phyloP scores from a whole-genome alignment of 2,329 filamentous ascomycete genomes.

The Fusarium nematophilum region DNA sequence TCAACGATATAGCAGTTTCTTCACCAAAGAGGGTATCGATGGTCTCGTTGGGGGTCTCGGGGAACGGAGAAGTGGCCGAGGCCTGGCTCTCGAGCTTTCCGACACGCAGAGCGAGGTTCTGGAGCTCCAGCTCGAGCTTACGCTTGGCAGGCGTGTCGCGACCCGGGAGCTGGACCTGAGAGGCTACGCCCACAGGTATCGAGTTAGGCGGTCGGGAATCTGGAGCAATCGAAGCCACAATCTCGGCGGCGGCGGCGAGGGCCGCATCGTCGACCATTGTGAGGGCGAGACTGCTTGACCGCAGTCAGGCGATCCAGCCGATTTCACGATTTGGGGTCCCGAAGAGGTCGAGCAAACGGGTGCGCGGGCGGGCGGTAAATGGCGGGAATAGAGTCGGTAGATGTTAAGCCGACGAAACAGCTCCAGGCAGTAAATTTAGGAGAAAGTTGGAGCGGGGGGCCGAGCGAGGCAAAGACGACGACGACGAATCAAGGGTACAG shows the following conservation, averaged over 20 bases:
- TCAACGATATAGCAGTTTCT: slow-evolving; percentile 61
- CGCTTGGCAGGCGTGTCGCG: slow-evolving; percentile 79
- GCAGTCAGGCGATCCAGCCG: slow-evolving; percentile 40
- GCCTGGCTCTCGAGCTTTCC: slow-evolving; percentile 86
- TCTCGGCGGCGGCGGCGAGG: slow-evolving; percentile 64
- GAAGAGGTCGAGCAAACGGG: slow-evolving; percentile 21
- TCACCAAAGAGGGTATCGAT: slow-evolving; percentile 72
- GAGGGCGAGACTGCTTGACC: slow-evolving; percentile 40
- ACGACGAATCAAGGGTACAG: slow-evolving; percentile 34
- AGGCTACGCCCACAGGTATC: slow-evolving; percentile 55
- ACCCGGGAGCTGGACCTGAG: slow-evolving; percentile 79
- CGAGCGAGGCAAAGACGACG: slow-evolving; percentile 18
- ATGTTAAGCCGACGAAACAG: slow-evolving; percentile 11
- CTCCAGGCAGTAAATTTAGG: slow-evolving; percentile 8
- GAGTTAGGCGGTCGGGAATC: slow-evolving; percentile 54
- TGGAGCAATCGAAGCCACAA: slow-evolving; percentile 64
- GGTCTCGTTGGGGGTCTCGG: slow-evolving; percentile 85
- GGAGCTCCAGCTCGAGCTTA: slow-evolving; percentile 84
- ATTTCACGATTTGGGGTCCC: slow-evolving; percentile 7
- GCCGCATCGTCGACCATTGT: slow-evolving; percentile 66
- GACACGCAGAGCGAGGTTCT: slow-evolving; percentile 80
- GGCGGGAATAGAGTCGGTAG: too few relatives aligned
- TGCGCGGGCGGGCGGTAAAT: slow-evolving; percentile 4
- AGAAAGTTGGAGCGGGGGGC: slow-evolving; percentile 13
- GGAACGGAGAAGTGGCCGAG: slow-evolving; percentile 70